Evolutionary conservation across 768 basidiomycete species (phyloP).

Genomic region (Pleurotus djamor): DNA sequence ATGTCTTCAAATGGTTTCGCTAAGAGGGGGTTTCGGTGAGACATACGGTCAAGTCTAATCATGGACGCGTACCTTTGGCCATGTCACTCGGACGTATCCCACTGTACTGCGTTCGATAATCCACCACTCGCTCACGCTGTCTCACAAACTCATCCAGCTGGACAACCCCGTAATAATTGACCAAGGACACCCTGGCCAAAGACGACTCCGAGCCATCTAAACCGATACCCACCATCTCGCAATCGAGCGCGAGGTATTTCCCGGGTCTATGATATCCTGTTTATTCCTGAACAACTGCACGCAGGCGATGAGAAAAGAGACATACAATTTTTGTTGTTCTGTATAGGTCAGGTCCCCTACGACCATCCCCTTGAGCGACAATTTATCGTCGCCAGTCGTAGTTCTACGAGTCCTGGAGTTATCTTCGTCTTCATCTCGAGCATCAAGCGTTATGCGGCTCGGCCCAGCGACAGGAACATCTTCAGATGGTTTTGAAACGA

Average conservation of each 20-base stretch:
- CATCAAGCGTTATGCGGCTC: neutral
- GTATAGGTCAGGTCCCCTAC: neutral
- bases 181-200: constrained; percentile 85
- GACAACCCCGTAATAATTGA: constrained; percentile 84
- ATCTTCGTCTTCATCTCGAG: neutral
- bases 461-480: neutral
- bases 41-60: neutral
- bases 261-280: constrained; percentile 44
- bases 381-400: neutral
- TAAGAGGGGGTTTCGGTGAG: constrained; percentile 20
- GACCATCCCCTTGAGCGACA: neutral
- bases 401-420: neutral
- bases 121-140: constrained; percentile 85
- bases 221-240: constrained; percentile 98
- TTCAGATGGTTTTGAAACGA: neutral
- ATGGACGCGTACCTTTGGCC: constrained; percentile 53
- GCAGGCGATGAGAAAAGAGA: neutral
- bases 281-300: constrained; percentile 4
- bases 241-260: constrained; percentile 84
- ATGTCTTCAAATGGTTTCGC: constrained; percentile 79
- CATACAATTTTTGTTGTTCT: constrained; percentile 8
- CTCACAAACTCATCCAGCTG: constrained; percentile 84
- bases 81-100: constrained; percentile 81
- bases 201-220: constrained; percentile 79
- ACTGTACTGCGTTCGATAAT: constrained; percentile 90